Evolutionary conservation across 2,329 filamentous ascomycete genomes (phyloP).

Genomic region (Hypoxylon sp.): DNA sequence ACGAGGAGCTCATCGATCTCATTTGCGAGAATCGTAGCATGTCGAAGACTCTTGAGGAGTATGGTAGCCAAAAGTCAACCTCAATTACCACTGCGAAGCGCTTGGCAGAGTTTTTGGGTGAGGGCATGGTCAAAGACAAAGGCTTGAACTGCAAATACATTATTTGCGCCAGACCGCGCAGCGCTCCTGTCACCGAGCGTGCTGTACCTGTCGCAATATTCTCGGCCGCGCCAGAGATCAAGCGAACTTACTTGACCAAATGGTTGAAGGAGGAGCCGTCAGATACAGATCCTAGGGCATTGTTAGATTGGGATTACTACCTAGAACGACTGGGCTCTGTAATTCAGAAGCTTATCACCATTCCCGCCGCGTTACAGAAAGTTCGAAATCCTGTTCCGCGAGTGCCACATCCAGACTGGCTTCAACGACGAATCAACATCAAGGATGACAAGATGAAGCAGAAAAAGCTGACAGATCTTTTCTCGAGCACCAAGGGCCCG

Average conservation of each 20-base stretch:
- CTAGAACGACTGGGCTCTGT: slow-evolving; percentile 94
- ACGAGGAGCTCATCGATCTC: slow-evolving; percentile 98
- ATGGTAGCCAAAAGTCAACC: slow-evolving; percentile 94
- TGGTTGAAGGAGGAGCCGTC: slow-evolving; percentile 95
- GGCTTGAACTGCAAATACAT: slow-evolving; percentile 99
- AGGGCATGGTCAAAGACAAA: slow-evolving; percentile 99
- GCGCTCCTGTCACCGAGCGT: slow-evolving; percentile 92
- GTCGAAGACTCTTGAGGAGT: slow-evolving; percentile 96
- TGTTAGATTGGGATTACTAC: slow-evolving; percentile 99
- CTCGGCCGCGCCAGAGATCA: slow-evolving; percentile 88
- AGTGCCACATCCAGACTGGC: slow-evolving; percentile 95
- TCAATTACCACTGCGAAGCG: slow-evolving; percentile 99
- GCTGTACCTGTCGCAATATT: slow-evolving; percentile 97
- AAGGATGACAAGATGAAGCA: slow-evolving; percentile 99
- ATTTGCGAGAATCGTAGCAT: slow-evolving; percentile 99
- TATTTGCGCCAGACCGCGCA: slow-evolving; percentile 87
- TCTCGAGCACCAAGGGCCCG: slow-evolving; percentile 71
- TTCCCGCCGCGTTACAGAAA: slow-evolving; percentile 95
- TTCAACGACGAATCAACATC: slow-evolving; percentile 90
- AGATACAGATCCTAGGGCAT: slow-evolving; percentile 87
- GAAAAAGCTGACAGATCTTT: slow-evolving; percentile 97
- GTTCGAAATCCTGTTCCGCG: slow-evolving; percentile 93
- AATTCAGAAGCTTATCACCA: slow-evolving; percentile 98
- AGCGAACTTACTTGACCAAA: slow-evolving; percentile 89
- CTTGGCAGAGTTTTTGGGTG: slow-evolving; percentile 93